Base-by-base conservation (phyloP, 208 protist species). In the Acanthamoeba quina region DNA sequence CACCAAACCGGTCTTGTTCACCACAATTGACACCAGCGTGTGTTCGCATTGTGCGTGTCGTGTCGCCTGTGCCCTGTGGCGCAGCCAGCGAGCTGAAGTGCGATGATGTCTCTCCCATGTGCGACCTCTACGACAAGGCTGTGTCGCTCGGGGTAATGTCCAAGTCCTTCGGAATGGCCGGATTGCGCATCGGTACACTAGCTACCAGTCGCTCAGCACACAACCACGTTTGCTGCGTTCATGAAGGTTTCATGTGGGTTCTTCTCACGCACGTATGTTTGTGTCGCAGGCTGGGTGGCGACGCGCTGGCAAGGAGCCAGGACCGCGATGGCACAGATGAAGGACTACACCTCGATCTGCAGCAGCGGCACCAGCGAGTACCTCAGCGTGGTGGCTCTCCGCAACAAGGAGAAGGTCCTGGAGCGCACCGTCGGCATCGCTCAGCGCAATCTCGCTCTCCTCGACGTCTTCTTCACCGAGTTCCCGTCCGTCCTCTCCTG, bases 271-370 rank as follows among this genome's bases (percentile, higher is more conserved):
- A 21, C 11, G 64, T 37, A 5, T 21, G 64, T 31, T 66, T 90
- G 19, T 24, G 13, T 13, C 44, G 9, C 41, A 93, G 90, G 90
- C 29, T 93, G 90, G 90, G 62, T 93, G 29, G 68, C 90, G 15
- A 83, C 68, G 21, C 44, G 72, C 13, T 58, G 54, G 49, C 29
- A 62, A 6, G 49, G 83, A 64, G 90, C 72, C 49, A 49, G 44
- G 24, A n/a, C 5, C 3, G 47, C 68, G 5, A 93, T 93, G 90
- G 90, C 68, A 5, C 41, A 52, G 29, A 37, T 93, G 68, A 93
- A 93, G 41, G 90, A 93, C 68, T 93, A 93, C 90, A 93, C 90
- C 19, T 68, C 90, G 13, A 93, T 93, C 29, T 93, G 90, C 68
- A 68, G 90, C 90, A 93, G 90, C 49, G 90, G 52, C 13, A 34